Evolutionary conservation across 352 stramenopile genomes (phyloP), one percentile per base, ranked within the genome.

Genomic region (Globisporangium rhizosaccharum): DNA sequence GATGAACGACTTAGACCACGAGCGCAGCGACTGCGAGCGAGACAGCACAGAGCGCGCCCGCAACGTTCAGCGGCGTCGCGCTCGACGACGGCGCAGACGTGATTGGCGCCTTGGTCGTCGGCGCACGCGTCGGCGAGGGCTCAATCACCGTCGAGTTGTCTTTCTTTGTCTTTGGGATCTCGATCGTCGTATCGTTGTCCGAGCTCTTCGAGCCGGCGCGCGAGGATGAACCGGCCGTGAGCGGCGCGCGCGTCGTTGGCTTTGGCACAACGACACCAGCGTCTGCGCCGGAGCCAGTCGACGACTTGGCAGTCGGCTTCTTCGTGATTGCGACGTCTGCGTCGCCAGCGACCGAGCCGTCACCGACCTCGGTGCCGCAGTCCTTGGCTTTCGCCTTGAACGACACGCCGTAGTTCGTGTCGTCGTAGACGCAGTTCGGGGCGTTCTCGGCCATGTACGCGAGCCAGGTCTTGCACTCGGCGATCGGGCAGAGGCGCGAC

Each of bases 391-490:
- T 90, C 23, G 63, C 51, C 33, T 50, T 52, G 61, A 78, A 90
- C 46, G 62, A 46, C 14, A 51, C 62, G 26, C 69, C 68, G 63
- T 83, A 88, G 70, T 89, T 87, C 55, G 65, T 76, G 62, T 76
- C 76, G 54, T 87, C 79, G 58, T 82, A 89, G 57, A 85, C 71
- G 71, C 73, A 88, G 61, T 82, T 56, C 0, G 81, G 81, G 18
- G 70, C 53, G 26, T 79, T 77, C 41, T 67, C 44, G 17, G 73
- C 71, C 75, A 88, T 77, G 53, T 86, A 81, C n/a, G 68, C 45
- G 37, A 90, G 57, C 76, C 79, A 89, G 18, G 50, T 53, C 20
- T 57, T 61, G 63, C 78, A 90, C 56, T 78, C 71, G 10, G 70
- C 48, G 49, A 86, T 59, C 44, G 76, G 66, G 33, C 81, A 89